Base-by-base conservation (phyloP, 495 filamentous ascomycete genomes). In the Lophium mytilinum region DNA sequence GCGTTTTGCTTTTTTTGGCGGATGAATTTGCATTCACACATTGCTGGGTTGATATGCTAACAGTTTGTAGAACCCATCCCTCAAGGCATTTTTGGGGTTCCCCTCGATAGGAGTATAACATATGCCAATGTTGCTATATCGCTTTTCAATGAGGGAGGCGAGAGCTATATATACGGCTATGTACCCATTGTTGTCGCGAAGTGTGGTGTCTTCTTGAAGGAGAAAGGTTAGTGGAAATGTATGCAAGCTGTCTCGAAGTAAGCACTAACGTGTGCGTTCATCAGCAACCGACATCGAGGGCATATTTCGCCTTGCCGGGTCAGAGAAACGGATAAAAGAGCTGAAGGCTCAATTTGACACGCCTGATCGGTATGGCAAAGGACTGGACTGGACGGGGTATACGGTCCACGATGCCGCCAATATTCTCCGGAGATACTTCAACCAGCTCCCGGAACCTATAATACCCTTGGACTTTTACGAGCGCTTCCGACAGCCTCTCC, bases 51-150 rank as follows among this genome's bases (percentile, higher is more conserved):
- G 3, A 48, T 48, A 12, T 9, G 45, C 45, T 48, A 30, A 48
- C 60, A 45, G 52, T 47, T 47, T 34, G 34, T 41, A 62, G 63
- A 66, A 37, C 52, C 55, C 41, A 68, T 64, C 67, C 52, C 75
- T 0, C 73, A 75, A 55, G 81, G 82, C 34, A 98, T 98, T 52
- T 98, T 98, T 71, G 92, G 92, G 45, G 82, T 98, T n/a, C 89
- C 93, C 0, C 82, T 99, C 46, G 87, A 88, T 57, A 83, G 87
- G 61, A 96, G 92, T 75, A 99, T 99, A 70, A 86, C 88, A 34
- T 99, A 99, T 68, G 93, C 93, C 54, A 99, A 99, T 71, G 93
- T 99, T 59, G 93, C 93, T 50, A 99, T 99, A 64, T 96, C 91
- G 50, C 81, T 99, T 35, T 87, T 89, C 58, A 89, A 96, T 69